Evolutionary conservation across 768 basidiomycete genomes (phyloP).

Genomic region (Termitomyces sp.): DNA sequence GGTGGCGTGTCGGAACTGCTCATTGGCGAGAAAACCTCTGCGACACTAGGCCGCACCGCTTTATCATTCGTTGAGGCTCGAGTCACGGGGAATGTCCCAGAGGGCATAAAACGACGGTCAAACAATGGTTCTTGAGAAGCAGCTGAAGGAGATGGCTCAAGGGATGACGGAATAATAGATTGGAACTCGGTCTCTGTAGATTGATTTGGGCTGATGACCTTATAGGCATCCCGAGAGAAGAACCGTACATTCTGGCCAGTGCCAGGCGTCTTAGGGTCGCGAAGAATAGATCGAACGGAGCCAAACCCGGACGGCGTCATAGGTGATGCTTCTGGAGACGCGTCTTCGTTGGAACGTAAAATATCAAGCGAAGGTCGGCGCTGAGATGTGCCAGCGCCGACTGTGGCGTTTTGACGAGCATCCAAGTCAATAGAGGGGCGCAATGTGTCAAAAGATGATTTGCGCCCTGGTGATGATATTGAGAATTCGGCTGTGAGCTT

Average conservation of each 20-base stretch:
- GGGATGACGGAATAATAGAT: slow-evolving; percentile 24
- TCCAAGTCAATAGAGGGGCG: slow-evolving; percentile 16
- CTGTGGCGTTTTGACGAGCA: slow-evolving; percentile 6
- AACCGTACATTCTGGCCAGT: slow-evolving; percentile 80
- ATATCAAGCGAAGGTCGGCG: slow-evolving; percentile 37
- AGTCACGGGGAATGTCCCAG: slow-evolving; percentile 25
- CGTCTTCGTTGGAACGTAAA: slow-evolving; percentile 23
- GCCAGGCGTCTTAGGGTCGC: slow-evolving; percentile 66
- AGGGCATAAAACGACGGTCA: slow-evolving; percentile 24
- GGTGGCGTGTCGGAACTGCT: slow-evolving; percentile 16
- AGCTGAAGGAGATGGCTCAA: slow-evolving; percentile 17
- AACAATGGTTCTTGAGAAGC: slow-evolving; percentile 19
- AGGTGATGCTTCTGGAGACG: slow-evolving; percentile 11
- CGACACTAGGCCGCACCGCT: slow-evolving; percentile 37
- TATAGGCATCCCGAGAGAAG: slow-evolving; percentile 68
- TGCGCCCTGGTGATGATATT: slow-evolving; percentile 15
- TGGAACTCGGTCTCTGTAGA: slow-evolving; percentile 42
- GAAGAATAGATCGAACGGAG: slow-evolving; percentile 70
- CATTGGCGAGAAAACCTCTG: slow-evolving; percentile 50
- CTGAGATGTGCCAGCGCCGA: slow-evolving; percentile 15
- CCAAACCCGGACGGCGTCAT: slow-evolving; percentile 32
- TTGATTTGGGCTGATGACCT: slow-evolving; percentile 60
- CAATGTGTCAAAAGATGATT: slow-evolving; percentile 32
- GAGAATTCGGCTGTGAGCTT: slow-evolving; percentile 14
- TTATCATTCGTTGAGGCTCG: slow-evolving; percentile 31